Evolutionary conservation across 345 rosid species (phyloP), one percentile per base, ranked within the genome.

Genomic region (Noccaea bulbosa): DNA sequence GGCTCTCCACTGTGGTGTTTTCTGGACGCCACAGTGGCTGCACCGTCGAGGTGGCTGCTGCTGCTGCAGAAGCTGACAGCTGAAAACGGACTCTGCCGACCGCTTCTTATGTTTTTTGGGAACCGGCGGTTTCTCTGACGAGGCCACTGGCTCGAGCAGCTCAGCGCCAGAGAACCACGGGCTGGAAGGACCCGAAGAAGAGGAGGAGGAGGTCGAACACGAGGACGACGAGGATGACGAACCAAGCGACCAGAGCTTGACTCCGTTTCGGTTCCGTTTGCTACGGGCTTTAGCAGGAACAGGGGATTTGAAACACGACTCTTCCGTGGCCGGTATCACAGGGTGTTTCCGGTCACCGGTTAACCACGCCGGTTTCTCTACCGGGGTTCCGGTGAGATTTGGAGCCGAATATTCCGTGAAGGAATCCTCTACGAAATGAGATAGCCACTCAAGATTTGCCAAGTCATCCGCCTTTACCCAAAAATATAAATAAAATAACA

Each of bases 371-470:
- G 84, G 76, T 66, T 75, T 79, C 64, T 43, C 77, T 60, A 67
- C 58, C 6, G 64, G 46, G 6, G 69, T 16, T 53, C 68, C 86
- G 73, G 81, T 78, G 11, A 84, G 86, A 48, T 73, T 82, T 0
- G 88, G 84, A 77, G 71, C 67, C 8, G 75, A 70, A 57, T 76
- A 7, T 60, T 85, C 92, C 61, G 87, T 81, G 84, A 83, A 85
- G 38, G 95, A 94, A 43, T 94, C 98, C 48, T 94, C 99, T 3
- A 94, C 99, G 53, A 94, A 91, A 78, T 84, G 90, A 24, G 99
- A 94, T 47, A 94, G 65, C 99, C 97, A 94, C 58, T 91, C 97
- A 7, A 93, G 91, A 74, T 82, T 77, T 35, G 76, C 88, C 62
- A 86, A 76, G 62, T 91, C 98, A 74, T 89, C 97, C 49, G 75